Evolutionary conservation across 73 alveolate genomes (phyloP).

Genomic region (Tetrahymena borealis): DNA sequence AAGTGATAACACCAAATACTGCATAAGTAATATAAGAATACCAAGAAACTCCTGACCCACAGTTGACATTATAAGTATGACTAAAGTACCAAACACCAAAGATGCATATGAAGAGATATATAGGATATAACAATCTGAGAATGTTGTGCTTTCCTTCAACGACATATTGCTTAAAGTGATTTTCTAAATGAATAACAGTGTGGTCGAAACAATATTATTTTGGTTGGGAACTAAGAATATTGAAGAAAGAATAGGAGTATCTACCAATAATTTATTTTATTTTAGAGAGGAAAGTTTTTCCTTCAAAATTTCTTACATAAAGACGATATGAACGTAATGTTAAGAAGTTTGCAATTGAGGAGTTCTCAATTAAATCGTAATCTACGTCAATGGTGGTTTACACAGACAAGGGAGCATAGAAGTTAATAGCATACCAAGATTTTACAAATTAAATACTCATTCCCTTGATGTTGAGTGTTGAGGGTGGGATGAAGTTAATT

Average conservation of each 20-base stretch:
- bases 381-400: not conserved
- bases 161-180: not conserved
- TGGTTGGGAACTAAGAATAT: not conserved
- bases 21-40: not conserved
- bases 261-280: not conserved
- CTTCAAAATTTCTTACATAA: not conserved
- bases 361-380: not conserved
- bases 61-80: not conserved
- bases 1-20: not conserved
- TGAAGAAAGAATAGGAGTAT: not conserved
- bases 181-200: not conserved
- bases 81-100: not conserved
- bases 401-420: not conserved
- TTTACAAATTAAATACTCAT: not conserved
- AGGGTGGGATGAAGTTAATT: not conserved
- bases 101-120: not conserved
- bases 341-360: not conserved
- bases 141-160: not conserved
- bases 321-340: not conserved
- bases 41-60: not conserved
- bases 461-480: not conserved
- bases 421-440: not conserved
- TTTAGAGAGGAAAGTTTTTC: not conserved
- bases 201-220: not conserved
- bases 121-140: not conserved